Evolutionary conservation across 768 basidiomycete genomes (phyloP), one percentile per base, ranked within the genome.

Genomic region (Termitomyces heimii): DNA sequence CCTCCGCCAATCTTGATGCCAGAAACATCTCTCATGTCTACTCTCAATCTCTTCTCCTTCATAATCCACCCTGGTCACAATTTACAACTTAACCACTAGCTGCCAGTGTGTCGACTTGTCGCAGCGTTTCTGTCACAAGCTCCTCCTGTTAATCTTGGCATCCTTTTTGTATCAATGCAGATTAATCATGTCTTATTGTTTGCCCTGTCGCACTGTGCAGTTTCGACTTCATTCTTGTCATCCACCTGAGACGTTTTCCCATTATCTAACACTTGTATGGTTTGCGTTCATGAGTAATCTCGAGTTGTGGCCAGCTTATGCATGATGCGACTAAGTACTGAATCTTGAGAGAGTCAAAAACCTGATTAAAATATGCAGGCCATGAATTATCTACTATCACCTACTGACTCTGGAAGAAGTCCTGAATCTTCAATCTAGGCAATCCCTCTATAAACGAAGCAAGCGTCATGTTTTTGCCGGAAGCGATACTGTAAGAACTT

Each of bases 401-500:
- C 68, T 75, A 55, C 53, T 74, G 37, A 70, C 29, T 35, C 28
- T 22, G 1, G n/a, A 28, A 37, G 42, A 26, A 13, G 40, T 22
- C 16, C 42, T 20, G 13, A 57, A 68, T 12, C 69, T 70, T 37
- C 69, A 71, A 14, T 66, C 70, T 14, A 67, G 68, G 13, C 62
- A 68, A 7, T 72, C 70, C 67, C 71, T 76, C 22, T 8, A 59
- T 73, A 26, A 70, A 75, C 45, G 72, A 76, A 57, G 74, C 69
- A 6, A 61, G 72, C 39, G 70, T 68, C 48, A 60, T 76, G 59
- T 70, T 4, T 73, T 74, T 43, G 79, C 79, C 6, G 79, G 79
- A 7, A 73, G 72, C 26, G 79, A 78, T 59, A n/a, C n/a, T n/a
- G n/a, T n/a, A n/a, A n/a, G n/a, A n/a, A 78, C 77, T 66, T 74